These are phyloP conservation scores for Parastagonospora nodorum DNA, from an alignment of 2,329 filamentous ascomycete genomes.

Conservation along the genomic window DNA sequence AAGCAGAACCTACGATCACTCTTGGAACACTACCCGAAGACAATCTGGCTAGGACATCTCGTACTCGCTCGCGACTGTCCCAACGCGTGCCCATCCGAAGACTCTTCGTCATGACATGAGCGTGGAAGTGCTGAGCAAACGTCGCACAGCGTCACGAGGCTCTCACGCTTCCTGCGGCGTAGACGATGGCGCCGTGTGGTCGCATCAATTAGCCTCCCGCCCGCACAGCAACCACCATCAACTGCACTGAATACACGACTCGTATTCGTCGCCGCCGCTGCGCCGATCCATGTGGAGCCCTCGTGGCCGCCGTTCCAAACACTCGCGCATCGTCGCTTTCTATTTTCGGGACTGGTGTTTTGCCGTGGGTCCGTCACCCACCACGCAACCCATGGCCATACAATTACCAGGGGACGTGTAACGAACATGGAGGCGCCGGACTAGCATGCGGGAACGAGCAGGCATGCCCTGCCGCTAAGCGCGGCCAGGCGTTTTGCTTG, in stretches of 20 bases:
- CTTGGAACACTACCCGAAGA: conserved; percentile 5
- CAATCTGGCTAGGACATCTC: neutral
- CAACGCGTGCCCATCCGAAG: neutral
- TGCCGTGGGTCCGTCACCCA: conserved; percentile 31
- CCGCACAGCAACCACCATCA: too few species aligned
- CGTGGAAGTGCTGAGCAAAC: neutral
- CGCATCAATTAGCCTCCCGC: too few species aligned
- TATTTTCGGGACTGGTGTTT: conserved; percentile 33
- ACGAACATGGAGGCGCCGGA: conserved; percentile 27
- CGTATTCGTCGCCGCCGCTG: conserved; percentile 23
- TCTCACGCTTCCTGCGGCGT: conserved; percentile 2
- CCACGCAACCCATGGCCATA: conserved; percentile 15
- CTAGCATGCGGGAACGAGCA: conserved; percentile 25
- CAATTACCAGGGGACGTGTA: neutral
- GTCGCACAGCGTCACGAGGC: conserved; percentile 16
- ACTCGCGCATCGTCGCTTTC: conserved; percentile 29
- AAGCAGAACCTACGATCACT: neutral
- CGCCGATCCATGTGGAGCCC: conserved; percentile 22
- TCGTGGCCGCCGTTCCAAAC: conserved; percentile 30
- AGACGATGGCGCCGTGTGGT: neutral
- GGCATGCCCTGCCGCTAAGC: conserved; percentile 23
- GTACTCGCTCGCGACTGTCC: neutral
- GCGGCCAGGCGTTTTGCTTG: conserved; percentile 15
- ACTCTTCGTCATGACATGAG: neutral
- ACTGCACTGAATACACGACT: conserved; percentile 2